Base-by-base conservation (phyloP, 306 rosid species). In the Prunus fruticosa region DNA sequence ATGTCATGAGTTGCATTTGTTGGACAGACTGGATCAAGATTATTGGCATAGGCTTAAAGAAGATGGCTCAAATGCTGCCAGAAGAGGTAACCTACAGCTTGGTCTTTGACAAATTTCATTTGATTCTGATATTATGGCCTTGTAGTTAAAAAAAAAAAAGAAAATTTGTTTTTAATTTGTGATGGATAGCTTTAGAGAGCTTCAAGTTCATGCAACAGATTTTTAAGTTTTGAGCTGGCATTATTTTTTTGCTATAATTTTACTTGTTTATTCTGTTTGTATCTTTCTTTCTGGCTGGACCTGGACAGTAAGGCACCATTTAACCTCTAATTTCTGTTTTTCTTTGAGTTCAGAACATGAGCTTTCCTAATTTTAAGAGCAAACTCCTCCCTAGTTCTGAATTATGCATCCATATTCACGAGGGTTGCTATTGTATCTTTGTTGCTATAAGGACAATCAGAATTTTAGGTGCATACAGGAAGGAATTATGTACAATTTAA, bases 21-120 rank as follows among this genome's bases (percentile, higher is more conserved):
- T 93, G 71, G 98, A 91, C 65, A 89, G 87, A 80, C 82, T 84
- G 84, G 96, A 93, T 74, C 92, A 84, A 70, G 97, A 89, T 78
- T 87, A 88, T 74, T 84, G 71, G 53, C 92, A 88, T 68, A 91
- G 82, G 73, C 89, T 75, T 82, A 91, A 85, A 79, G 97, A 88
- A 78, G 98, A 89, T 76, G 83, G 53, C 78, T 81, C 91, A 66
- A 89, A 81, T 88, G 78, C 85, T 22, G 72, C 88, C 78, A 90
- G 78, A 76, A 89, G 90, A 88, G 98, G 97, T 91, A 84, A 73
- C 50, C 23, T 58, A 47, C 52, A 38, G 38, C 72, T 73, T 83
- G 67, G n/a, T 75, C 62, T 65, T 57, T 11, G 70, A 0, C 3
- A n/a, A 22, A 1, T 65, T 67, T 16, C 20, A 20, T 43, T 83